phyloP scores from a whole-genome alignment of 805 yeast species.

The Ogataea neopini region DNA sequence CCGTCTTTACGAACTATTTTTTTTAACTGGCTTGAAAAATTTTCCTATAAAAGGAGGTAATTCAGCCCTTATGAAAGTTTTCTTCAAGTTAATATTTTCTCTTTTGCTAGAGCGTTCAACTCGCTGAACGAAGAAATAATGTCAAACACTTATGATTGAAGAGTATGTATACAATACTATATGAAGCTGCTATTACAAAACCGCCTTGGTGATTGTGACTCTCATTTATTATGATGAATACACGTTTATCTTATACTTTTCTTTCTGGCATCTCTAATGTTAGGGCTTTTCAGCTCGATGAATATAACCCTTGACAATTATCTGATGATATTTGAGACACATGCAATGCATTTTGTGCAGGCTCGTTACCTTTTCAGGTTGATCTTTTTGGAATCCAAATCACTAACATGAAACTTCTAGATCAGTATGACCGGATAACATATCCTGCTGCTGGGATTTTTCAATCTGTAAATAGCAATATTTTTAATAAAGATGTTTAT shows the following conservation, averaged over 20 bases:
- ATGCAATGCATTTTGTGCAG: neutral
- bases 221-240: constrained; percentile 26
- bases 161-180: constrained; percentile 1
- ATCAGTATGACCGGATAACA: neutral
- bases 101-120: neutral
- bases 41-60: constrained; percentile 4
- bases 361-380: neutral
- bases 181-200: neutral
- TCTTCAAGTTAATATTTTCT: neutral
- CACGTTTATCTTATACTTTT: constrained; percentile 37
- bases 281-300: constrained; percentile 78
- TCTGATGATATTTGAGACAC: constrained; percentile 44
- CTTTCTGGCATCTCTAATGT: constrained; percentile 95
- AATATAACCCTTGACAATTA: constrained; percentile 70
- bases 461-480: neutral
- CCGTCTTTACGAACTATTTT: constrained; percentile 4
- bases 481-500: too few relatives aligned
- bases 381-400: neutral
- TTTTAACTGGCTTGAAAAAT: constrained; percentile 3
- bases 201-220: neutral
- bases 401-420: constrained; percentile 4
- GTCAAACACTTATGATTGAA: constrained; percentile 1
- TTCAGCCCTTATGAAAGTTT: neutral
- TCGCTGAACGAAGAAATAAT: constrained; percentile 2
- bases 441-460: neutral